Evolutionary conservation across 305 asterid species (phyloP).

Genomic region (Solanum chacoense): DNA sequence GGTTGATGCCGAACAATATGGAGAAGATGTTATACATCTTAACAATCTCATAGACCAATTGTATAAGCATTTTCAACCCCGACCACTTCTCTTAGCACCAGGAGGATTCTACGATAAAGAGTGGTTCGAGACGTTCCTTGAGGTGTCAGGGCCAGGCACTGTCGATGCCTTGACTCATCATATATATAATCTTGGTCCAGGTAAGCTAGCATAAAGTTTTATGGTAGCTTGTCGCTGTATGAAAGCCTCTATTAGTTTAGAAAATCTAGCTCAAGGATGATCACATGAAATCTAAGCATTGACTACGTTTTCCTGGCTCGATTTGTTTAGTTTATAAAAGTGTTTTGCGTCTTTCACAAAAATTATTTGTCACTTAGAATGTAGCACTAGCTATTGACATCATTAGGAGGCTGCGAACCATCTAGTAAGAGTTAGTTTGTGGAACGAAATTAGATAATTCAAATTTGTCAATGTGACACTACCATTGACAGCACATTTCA

Average conservation of each 20-base stretch:
- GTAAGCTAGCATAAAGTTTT: slow-evolving; percentile 15
- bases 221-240: background rate
- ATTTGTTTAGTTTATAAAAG: background rate
- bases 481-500: background rate
- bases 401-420: background rate
- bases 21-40: slow-evolving; percentile 49
- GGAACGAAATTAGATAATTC: background rate
- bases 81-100: slow-evolving; percentile 63
- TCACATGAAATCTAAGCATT: background rate
- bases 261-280: background rate
- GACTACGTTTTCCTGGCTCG: background rate
- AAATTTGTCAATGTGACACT: background rate
- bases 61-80: slow-evolving; percentile 27
- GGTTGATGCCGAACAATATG: slow-evolving; percentile 61
- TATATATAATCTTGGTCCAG: slow-evolving; percentile 77
- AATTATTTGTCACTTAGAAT: background rate
- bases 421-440: background rate
- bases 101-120: slow-evolving; percentile 80
- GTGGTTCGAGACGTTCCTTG: slow-evolving; percentile 61
- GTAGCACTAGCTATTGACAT: background rate
- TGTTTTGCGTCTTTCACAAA: background rate
- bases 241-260: background rate
- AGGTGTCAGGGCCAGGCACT: slow-evolving; percentile 50
- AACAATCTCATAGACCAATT: slow-evolving; percentile 37
- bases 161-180: slow-evolving; percentile 64